These are phyloP conservation scores for Carex myosuroides DNA, from an alignment of 176 grass and related monocot genomes.

Conservation along the genomic window DNA sequence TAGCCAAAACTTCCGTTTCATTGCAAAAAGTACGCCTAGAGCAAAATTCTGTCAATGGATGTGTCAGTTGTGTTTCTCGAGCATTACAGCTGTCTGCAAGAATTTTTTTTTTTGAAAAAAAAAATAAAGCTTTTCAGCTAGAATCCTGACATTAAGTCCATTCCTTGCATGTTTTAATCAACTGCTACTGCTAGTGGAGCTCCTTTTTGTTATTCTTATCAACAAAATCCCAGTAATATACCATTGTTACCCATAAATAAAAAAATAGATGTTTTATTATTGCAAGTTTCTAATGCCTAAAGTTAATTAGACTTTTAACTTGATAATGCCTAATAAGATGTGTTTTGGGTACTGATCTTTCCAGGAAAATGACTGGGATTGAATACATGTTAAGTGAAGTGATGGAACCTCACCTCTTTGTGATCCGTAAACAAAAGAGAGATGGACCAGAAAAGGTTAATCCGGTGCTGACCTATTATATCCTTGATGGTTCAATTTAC, in stretches of 20 bases:
- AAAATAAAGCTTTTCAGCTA: background rate
- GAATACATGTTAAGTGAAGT: slow-evolving; percentile 90
- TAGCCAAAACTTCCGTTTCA: no score
- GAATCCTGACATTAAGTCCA: background rate
- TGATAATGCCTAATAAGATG: background rate
- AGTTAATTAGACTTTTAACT: background rate
- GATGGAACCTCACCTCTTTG: slow-evolving; percentile 94
- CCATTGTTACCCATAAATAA: background rate
- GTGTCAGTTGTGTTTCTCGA: background rate
- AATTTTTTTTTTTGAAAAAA: background rate
- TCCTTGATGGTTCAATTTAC: slow-evolving; percentile 96
- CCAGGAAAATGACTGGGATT: slow-evolving; percentile 88
- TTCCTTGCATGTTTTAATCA: background rate
- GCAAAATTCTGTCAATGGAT: no score
- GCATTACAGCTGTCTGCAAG: background rate
- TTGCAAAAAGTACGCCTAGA: background rate
- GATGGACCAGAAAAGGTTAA: slow-evolving; percentile 58
- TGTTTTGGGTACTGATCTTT: background rate
- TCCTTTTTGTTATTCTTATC: background rate
- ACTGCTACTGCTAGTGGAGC: background rate
- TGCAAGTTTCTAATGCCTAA: background rate
- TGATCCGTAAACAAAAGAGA: slow-evolving; percentile 93
- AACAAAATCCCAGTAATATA: background rate
- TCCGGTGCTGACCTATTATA: slow-evolving; percentile 77
- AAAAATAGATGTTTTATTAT: background rate